Evolutionary conservation across 2,329 filamentous ascomycete genomes (phyloP).

Genomic region (Atkinsonella hypoxylon): DNA sequence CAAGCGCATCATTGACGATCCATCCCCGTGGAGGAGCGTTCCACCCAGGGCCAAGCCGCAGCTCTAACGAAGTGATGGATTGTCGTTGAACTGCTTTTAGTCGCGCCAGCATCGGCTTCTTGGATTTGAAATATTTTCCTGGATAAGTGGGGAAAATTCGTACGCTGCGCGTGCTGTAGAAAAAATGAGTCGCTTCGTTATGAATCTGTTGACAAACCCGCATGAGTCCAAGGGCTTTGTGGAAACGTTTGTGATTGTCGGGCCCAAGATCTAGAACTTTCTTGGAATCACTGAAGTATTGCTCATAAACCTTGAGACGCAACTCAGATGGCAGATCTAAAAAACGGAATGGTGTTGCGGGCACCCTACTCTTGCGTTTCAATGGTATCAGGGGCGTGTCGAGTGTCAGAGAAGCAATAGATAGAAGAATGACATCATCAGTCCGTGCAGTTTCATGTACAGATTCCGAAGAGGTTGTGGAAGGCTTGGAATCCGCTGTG

Average conservation of each 20-base stretch:
- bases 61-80: conserved; percentile 50
- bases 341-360: conserved; percentile 46
- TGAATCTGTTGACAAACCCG: conserved; percentile 49
- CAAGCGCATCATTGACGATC: conserved; percentile 53
- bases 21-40: conserved; percentile 57
- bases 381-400: conserved; percentile 23
- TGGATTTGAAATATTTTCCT: conserved; percentile 59
- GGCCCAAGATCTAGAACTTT: conserved; percentile 54
- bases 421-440: conserved; percentile 27
- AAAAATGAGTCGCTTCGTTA: conserved; percentile 49
- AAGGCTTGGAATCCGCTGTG: conserved; percentile 20
- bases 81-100: conserved; percentile 48
- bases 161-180: conserved; percentile 51
- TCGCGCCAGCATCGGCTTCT: conserved; percentile 57
- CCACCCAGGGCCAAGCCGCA: conserved; percentile 65
- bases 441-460: conserved; percentile 27
- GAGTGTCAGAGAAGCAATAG: conserved; percentile 32
- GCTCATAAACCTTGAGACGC: conserved; percentile 55
- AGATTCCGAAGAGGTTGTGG: conserved; percentile 19
- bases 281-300: conserved; percentile 43
- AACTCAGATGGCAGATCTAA: conserved; percentile 58
- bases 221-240: conserved; percentile 47
- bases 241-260: conserved; percentile 49
- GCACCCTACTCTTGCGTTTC: conserved; percentile 19
- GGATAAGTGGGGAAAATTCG: conserved; percentile 55